These are phyloP conservation scores for Paramyrothecium roridum DNA, from an alignment of 2,329 filamentous ascomycete species.

Conservation along the genomic window DNA sequence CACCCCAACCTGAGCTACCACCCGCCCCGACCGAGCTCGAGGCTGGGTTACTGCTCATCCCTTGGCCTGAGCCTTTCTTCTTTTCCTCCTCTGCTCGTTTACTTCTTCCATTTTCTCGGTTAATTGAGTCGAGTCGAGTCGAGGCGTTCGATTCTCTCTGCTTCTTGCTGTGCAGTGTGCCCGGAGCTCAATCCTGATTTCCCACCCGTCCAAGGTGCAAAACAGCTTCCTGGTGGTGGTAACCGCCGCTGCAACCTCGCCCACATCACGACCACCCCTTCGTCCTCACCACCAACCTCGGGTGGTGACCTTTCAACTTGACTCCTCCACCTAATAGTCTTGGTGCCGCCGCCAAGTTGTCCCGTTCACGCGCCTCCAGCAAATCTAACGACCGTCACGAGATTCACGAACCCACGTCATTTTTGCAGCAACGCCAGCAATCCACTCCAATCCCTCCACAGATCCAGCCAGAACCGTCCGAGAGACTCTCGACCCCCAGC, in stretches of 20 bases:
- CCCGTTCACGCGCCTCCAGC: slow-evolving; percentile 33
- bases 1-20: slow-evolving; percentile 5
- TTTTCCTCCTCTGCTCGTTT: background rate
- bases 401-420: slow-evolving; percentile 43
- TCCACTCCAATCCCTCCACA: slow-evolving; percentile 15
- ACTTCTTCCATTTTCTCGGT: background rate
- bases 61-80: background rate
- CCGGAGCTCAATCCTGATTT: too few species aligned
- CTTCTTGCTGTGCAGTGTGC: background rate
- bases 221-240: too few species aligned
- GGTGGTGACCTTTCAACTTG: slow-evolving; percentile 47
- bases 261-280: background rate
- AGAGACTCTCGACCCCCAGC: slow-evolving; percentile 42
- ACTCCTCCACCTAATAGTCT: slow-evolving; percentile 34
- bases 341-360: slow-evolving; percentile 42
- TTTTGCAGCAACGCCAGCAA: slow-evolving; percentile 43
- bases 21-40: slow-evolving; percentile 5
- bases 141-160: background rate
- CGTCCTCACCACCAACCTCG: slow-evolving; percentile 25
- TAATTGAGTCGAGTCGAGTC: too few species aligned
- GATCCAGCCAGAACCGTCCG: slow-evolving; percentile 30
- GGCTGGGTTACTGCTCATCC: background rate
- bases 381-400: slow-evolving; percentile 54
- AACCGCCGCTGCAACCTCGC: slow-evolving; percentile 5
- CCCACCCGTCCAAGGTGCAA: too few species aligned